Evolutionary conservation across 2,329 filamentous ascomycete genomes (phyloP), one percentile per base, ranked within the genome.

Genomic region (Akanthomyces lecanii): DNA sequence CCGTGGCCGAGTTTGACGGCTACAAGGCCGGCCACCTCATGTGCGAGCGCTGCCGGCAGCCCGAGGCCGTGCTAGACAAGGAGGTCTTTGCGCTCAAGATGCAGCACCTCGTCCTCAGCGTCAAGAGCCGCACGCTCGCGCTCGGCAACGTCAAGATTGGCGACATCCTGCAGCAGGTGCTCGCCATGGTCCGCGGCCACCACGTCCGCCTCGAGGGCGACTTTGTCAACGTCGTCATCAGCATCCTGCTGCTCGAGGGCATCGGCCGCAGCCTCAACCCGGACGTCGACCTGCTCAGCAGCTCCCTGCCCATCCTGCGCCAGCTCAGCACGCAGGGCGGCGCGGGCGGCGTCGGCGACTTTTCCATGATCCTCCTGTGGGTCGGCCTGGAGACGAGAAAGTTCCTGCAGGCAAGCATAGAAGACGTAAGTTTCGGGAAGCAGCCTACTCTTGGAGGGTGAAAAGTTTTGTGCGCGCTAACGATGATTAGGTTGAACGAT

Each of bases 211-310:
- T 99, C 57, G 95, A 99, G 75, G 95, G 95, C 10, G 95, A 99
- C 74, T 99, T 98, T 72, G 92, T 99, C 72, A 99, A 99, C 72
- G 95, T 99, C 5, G 94, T 99, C 36, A 89, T 99, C 64, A 96
- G 92, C 64, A 97, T 98, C 60, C 79, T 99, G 40, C 82, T 99
- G 2, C 82, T 99, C 1, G 95, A 99, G 74, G 95, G 95, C 7
- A 99, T 98, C 70, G 95, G 95, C 0, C 85, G 95, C 65, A 91
- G 83, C 64, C 78, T 99, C 18, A 89, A 98, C 73, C 94, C 95
- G 0, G 82, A 94, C 60, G 80, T 97, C 53, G 95, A 99, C 76
- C 80, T 99, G 14, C 89, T 99, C 67, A 83, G 79, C 71, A 93
- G 91, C 71, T 92, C 93, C 8, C 79, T 99, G 55, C 95, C 95